These are phyloP conservation scores for Globisporangium takayamanum DNA, from an alignment of 352 stramenopile species.

Conservation along the genomic window DNA sequence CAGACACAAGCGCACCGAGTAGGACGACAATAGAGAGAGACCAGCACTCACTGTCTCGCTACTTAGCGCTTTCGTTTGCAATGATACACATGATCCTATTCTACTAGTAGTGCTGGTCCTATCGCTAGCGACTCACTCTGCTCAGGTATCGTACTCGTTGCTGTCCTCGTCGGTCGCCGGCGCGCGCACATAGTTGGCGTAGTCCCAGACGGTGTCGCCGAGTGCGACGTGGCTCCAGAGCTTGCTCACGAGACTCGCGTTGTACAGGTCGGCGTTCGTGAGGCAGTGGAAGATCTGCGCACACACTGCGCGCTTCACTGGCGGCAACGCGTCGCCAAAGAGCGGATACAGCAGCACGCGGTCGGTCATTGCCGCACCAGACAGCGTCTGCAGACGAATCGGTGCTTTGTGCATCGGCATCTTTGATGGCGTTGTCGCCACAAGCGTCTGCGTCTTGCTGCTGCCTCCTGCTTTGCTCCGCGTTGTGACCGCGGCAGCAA, in stretches of 20 bases:
- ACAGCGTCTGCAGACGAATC: background rate
- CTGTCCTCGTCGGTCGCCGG: conserved; percentile 12
- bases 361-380: background rate
- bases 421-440: background rate
- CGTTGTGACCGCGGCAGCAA: background rate
- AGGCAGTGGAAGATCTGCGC: conserved; percentile 66
- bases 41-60: no score
- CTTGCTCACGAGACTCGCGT: conserved; percentile 77
- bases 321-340: conserved; percentile 54
- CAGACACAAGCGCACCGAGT: background rate
- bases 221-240: conserved; percentile 79
- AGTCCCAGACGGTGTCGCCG: conserved; percentile 68
- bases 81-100: no score
- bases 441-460: background rate
- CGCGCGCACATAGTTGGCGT: conserved; percentile 50
- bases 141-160: conserved; percentile 10
- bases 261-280: conserved; percentile 73
- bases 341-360: conserved; percentile 65
- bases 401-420: background rate
- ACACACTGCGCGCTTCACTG: conserved; percentile 53
- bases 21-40: no score
- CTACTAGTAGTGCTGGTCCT: no score
- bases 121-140: no score
- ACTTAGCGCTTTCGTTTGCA: no score
- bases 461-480: background rate